phyloP scores from a whole-genome alignment of 176 grass and related monocot species.

The Phyllostachys edulis region DNA sequence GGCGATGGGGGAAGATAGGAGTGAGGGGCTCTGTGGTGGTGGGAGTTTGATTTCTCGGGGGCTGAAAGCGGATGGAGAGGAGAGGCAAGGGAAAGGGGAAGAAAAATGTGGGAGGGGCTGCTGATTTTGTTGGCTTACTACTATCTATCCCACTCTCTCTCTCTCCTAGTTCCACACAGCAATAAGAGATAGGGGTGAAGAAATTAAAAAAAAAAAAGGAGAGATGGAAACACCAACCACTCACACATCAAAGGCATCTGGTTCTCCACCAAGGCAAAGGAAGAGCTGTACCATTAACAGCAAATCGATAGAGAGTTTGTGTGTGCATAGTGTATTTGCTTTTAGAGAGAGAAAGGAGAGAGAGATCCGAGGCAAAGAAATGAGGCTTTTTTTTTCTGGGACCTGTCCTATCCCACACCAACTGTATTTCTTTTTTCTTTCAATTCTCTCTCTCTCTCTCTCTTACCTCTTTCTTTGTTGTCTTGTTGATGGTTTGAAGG shows the following conservation, averaged over 20 bases:
- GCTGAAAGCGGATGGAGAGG: background rate
- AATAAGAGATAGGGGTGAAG: slow-evolving; percentile 31
- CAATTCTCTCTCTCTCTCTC: slow-evolving; percentile 25
- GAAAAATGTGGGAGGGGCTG: slow-evolving; percentile 15
- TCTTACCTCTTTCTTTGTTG: background rate
- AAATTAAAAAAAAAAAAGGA: slow-evolving; percentile 12
- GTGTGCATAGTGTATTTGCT: background rate
- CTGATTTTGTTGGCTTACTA: slow-evolving; percentile 20
- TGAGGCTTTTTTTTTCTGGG: slow-evolving; percentile 36
- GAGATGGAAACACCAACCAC: slow-evolving; percentile 78
- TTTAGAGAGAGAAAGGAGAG: slow-evolving; percentile 27
- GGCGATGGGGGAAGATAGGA: background rate
- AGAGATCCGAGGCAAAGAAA: background rate
- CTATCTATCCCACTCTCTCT: slow-evolving; percentile 25
- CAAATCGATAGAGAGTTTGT: slow-evolving; percentile 30
- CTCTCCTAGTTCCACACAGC: slow-evolving; percentile 23
- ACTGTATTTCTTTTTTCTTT: slow-evolving; percentile 32
- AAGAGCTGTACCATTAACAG: slow-evolving; percentile 64
- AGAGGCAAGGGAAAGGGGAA: background rate
- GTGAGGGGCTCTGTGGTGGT: background rate
- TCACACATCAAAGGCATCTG: slow-evolving; percentile 84
- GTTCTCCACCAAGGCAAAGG: slow-evolving; percentile 88
- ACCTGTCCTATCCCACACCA: slow-evolving; percentile 71
- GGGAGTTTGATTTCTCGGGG: background rate
- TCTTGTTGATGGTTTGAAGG: background rate